Percentiles rank a stretch among this genome's conserved stretches.
Evolutionary conservation across 345 rosid genomes (phyloP).

Genomic region (Camelina neglecta): DNA sequence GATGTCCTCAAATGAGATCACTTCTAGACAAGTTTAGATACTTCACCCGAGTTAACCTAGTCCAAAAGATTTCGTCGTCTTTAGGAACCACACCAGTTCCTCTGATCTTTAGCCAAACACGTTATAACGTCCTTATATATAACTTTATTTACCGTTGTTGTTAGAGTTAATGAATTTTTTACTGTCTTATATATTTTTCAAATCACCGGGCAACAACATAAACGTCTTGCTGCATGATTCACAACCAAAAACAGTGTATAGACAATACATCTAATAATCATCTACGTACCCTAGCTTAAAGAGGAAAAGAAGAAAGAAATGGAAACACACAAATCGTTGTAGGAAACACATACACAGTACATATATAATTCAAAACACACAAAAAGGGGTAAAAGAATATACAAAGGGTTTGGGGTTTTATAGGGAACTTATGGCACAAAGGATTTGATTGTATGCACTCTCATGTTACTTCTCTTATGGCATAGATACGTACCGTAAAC

Average conservation of each 20-base stretch:
- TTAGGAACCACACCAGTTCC: too few species aligned
- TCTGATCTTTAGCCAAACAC: too few species aligned
- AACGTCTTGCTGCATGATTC: too few species aligned
- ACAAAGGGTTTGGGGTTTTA: conserved; percentile 34
- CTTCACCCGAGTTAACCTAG: neutral
- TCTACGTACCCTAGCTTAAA: neutral
- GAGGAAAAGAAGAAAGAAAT: neutral
- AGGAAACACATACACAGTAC: conserved; percentile 29
- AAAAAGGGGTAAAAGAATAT: conserved; percentile 27
- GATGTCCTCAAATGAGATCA: neutral
- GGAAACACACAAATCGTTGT: conserved; percentile 12
- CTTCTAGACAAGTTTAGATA: neutral
- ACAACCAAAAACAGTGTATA: too few species aligned
- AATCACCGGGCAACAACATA: too few species aligned
- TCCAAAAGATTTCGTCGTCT: too few species aligned
- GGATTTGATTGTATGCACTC: conserved; percentile 18
- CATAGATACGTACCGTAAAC: conserved; percentile 26
- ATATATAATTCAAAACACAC: conserved; percentile 36
- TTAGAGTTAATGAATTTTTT: too few species aligned
- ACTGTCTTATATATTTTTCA: too few species aligned
- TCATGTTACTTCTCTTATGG: conserved; percentile 29
- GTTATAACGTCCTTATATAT: too few species aligned
- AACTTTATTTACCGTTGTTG: too few species aligned
- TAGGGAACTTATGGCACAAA: conserved; percentile 34
- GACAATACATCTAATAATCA: neutral